A percentile compares a stretch with the other conserved stretches of the same genome.
Evolutionary conservation across 2,329 filamentous ascomycete genomes (phyloP).

Genomic region (Fusarium veterinarium): DNA sequence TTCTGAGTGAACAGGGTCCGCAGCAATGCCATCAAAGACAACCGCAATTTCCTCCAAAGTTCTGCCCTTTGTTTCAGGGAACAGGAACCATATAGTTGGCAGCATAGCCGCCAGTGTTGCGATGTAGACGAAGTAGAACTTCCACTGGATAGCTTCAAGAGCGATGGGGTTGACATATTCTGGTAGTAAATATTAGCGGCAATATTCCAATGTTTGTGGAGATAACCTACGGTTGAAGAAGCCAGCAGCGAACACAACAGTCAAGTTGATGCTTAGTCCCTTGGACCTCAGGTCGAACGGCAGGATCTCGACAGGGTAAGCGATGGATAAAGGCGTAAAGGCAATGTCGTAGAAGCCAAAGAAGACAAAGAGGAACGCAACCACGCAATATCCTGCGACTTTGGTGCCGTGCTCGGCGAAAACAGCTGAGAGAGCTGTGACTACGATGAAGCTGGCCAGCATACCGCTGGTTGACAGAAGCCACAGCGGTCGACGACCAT

Average conservation of each 20-base stretch:
- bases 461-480: slow-evolving; percentile 16
- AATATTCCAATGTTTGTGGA: accelerated
- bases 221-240: slow-evolving; percentile 13
- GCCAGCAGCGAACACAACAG: slow-evolving; percentile 12
- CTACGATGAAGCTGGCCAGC: slow-evolving; percentile 17
- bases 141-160: slow-evolving; percentile 24
- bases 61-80: slow-evolving; percentile 29
- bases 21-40: slow-evolving; percentile 14
- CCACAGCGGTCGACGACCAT: slow-evolving; percentile 19
- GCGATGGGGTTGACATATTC: slow-evolving; percentile 33
- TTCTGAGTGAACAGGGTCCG: neutral
- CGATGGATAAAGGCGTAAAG: slow-evolving; percentile 8
- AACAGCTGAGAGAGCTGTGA: slow-evolving; percentile 11
- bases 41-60: slow-evolving; percentile 30
- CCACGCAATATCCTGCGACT: slow-evolving; percentile 10
- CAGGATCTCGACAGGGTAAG: slow-evolving; percentile 29
- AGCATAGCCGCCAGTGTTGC: slow-evolving; percentile 6
- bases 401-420: slow-evolving; percentile 9
- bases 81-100: slow-evolving; percentile 20
- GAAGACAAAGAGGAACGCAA: slow-evolving; percentile 25
- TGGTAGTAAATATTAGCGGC: neutral
- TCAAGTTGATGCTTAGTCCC: slow-evolving; percentile 26
- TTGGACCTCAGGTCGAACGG: slow-evolving; percentile 21
- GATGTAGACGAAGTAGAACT: slow-evolving; percentile 30
- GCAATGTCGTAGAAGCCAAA: slow-evolving; percentile 34